Evolutionary conservation across 345 rosid genomes (phyloP).

Genomic region (Acer yangbiense): DNA sequence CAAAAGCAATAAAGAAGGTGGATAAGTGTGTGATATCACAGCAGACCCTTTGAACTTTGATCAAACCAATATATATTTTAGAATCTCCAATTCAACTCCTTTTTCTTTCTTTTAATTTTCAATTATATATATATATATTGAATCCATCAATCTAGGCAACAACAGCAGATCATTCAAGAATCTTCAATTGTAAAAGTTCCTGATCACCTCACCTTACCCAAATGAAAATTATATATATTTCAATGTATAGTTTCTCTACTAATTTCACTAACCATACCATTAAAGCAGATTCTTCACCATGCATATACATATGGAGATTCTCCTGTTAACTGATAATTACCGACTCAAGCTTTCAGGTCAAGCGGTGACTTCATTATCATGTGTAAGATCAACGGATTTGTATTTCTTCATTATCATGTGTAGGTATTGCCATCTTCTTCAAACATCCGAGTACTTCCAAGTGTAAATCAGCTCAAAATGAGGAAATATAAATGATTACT

Average conservation of each 20-base stretch:
- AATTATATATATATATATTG: background rate
- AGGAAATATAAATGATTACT: background rate
- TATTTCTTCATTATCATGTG: no score
- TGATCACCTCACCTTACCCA: background rate
- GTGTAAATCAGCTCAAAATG: no score
- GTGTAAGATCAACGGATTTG: no score
- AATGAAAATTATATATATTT: background rate
- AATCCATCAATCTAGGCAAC: background rate
- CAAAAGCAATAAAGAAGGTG: constrained; percentile 46
- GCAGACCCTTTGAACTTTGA: constrained; percentile 40
- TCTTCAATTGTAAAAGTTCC: background rate
- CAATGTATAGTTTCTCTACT: background rate
- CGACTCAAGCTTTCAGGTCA: no score
- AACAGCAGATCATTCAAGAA: background rate
- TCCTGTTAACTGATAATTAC: no score
- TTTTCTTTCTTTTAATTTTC: constrained; percentile 5
- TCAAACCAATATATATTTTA: constrained; percentile 14
- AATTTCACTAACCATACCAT: background rate
- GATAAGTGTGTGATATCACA: background rate
- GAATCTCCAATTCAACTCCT: background rate
- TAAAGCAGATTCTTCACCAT: background rate
- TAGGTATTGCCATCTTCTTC: no score
- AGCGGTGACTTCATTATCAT: no score
- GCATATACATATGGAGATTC: no score
- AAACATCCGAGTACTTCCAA: no score